phyloP scores from a whole-genome alignment of 2,329 filamentous ascomycete species.

The Paecilomyces niveus region DNA sequence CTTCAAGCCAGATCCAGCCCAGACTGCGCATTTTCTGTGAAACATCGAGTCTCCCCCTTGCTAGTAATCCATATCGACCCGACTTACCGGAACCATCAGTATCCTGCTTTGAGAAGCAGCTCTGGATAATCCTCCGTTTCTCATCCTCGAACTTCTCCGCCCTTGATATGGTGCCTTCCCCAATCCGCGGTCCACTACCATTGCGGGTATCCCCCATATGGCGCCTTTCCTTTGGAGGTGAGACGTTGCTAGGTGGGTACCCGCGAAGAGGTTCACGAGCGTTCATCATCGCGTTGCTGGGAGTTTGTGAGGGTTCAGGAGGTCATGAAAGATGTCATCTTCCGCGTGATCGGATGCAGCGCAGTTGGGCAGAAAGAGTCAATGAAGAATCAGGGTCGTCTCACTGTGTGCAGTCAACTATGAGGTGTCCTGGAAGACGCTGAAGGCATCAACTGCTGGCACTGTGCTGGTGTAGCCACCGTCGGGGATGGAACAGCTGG shows the following conservation, averaged over 20 bases:
- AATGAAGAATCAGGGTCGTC: not conserved
- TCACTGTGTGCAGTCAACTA: not conserved
- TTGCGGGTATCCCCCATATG: conserved; percentile 27
- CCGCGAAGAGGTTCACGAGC: conserved; percentile 29
- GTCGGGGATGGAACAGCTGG: not conserved
- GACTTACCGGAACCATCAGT: conserved; percentile 73
- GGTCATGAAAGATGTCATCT: conserved; percentile 21
- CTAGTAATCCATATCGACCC: conserved; percentile 1
- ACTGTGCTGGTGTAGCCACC: not conserved
- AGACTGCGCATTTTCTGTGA: not conserved
- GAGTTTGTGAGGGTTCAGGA: conserved; percentile 18
- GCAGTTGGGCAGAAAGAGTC: conserved; percentile 7
- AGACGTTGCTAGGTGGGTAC: conserved; percentile 20
- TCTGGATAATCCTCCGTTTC: conserved; percentile 88
- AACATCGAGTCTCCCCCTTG: not conserved
- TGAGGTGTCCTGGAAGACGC: not conserved
- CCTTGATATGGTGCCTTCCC: conserved; percentile 30
- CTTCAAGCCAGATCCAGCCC: not conserved
- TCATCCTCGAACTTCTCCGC: conserved; percentile 95
- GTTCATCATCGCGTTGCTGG: conserved; percentile 25
- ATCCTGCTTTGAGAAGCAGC: conserved; percentile 88
- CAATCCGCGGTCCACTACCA: conserved; percentile 18
- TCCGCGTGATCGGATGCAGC: conserved; percentile 14
- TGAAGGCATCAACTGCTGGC: not conserved
- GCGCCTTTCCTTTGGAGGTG: conserved; percentile 23